These are phyloP conservation scores for Ophiostoma piceae DNA, from an alignment of 2,329 filamentous ascomycete genomes.

Conservation along the genomic window DNA sequence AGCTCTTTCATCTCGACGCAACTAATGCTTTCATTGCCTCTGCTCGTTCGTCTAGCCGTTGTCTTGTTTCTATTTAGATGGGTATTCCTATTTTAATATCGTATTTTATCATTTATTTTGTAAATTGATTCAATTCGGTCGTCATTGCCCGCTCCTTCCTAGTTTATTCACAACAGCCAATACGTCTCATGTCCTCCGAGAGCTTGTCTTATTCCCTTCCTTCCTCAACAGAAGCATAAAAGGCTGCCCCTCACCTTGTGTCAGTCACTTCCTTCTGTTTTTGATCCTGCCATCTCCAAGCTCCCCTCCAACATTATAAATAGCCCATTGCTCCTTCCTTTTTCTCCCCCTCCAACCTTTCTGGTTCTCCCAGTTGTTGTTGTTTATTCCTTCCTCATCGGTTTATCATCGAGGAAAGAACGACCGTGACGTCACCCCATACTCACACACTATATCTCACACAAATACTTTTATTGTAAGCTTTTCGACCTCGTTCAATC, in stretches of 20 bases:
- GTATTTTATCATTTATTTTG: neutral
- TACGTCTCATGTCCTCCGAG: neutral
- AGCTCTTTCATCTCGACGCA: conserved; percentile 15
- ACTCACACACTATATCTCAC: neutral
- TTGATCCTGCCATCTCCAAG: neutral
- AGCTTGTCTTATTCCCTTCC: neutral
- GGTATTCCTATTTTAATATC: neutral
- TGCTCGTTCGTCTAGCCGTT: neutral
- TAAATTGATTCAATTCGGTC: neutral
- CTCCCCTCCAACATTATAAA: neutral
- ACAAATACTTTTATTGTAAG: neutral
- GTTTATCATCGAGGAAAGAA: conserved; percentile 3
- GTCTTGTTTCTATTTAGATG: neutral
- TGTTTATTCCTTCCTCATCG: conserved; percentile 5
- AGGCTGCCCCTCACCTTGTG: conserved; percentile 10
- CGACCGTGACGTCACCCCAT: neutral
- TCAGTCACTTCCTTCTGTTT: conserved; percentile 10
- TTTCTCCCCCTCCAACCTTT: neutral
- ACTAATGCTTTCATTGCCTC: neutral
- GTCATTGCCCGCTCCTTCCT: conserved; percentile 1
- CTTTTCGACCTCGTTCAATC: neutral
- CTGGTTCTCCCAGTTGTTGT: neutral
- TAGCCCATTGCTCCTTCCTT: neutral
- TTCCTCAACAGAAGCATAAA: conserved; percentile 1
- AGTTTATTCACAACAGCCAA: neutral